phyloP scores from a whole-genome alignment of 1,284 basidiomycete genomes.

The Athelia psychrophila region DNA sequence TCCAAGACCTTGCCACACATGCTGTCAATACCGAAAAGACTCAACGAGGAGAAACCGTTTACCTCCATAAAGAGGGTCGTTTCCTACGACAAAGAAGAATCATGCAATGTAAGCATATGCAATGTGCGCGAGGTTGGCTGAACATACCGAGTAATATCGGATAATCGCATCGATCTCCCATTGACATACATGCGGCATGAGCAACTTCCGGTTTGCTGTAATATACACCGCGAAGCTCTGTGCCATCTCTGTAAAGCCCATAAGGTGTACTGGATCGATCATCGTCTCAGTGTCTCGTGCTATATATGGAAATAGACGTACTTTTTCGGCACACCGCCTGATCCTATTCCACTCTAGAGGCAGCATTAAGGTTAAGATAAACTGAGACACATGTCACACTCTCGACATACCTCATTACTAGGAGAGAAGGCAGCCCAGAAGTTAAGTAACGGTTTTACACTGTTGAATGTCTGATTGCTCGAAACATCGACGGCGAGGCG shows the following conservation, averaged over 20 bases:
- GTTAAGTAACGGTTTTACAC: conserved; percentile 75
- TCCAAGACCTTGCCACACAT: conserved; percentile 55
- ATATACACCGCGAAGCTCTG: conserved; percentile 78
- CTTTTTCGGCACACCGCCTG: conserved; percentile 66
- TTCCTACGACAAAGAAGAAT: conserved; percentile 44
- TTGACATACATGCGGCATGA: conserved; percentile 61
- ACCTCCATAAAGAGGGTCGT: conserved; percentile 83
- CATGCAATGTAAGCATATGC: conserved; percentile 4
- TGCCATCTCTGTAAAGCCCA: conserved; percentile 77
- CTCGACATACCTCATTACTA: conserved; percentile 54
- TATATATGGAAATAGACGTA: conserved; percentile 26
- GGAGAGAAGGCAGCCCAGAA: conserved; percentile 82
- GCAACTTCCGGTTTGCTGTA: conserved; percentile 67
- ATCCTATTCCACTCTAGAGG: conserved; percentile 71
- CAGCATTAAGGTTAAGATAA: conserved; percentile 1
- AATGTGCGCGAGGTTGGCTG: neutral
- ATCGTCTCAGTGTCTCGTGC: conserved; percentile 5
- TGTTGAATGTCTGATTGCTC: conserved; percentile 71
- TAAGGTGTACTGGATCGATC: conserved; percentile 56
- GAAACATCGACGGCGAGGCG: conserved; percentile 71
- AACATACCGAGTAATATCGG: conserved; percentile 68
- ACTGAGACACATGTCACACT: conserved; percentile 1
- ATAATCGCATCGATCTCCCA: conserved; percentile 72
- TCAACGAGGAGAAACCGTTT: conserved; percentile 13
- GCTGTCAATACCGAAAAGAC: conserved; percentile 2